A percentile compares a stretch with the other conserved stretches of the same genome.
These are phyloP conservation scores for Elongisporangium senticosum DNA, from an alignment of 352 stramenopile genomes.

Conservation along the genomic window DNA sequence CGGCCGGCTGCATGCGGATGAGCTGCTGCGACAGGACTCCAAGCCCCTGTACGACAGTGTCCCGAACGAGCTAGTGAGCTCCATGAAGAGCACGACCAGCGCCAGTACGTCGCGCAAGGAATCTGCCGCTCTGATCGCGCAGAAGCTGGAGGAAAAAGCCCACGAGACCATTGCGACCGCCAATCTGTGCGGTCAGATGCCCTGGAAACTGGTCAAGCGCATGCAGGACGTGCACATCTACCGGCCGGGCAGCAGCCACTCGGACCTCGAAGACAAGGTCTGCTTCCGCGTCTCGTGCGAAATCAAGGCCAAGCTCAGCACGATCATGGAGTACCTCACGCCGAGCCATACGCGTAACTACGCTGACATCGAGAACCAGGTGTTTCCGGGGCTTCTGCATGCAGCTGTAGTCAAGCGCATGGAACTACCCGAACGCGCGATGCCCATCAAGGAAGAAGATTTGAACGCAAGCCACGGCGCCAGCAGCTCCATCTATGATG, in stretches of 20 bases:
- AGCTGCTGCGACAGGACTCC: slow-evolving; percentile 10
- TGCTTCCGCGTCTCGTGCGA: slow-evolving; percentile 84
- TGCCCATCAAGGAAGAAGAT: slow-evolving; percentile 4
- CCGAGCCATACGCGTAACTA: slow-evolving; percentile 67
- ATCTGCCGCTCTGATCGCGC: slow-evolving; percentile 38
- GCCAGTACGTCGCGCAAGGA: slow-evolving; percentile 28
- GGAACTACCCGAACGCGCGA: slow-evolving; percentile 32
- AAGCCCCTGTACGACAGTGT: slow-evolving; percentile 4
- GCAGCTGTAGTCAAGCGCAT: slow-evolving; percentile 78
- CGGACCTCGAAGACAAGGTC: slow-evolving; percentile 56
- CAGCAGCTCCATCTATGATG: slow-evolving; percentile 32
- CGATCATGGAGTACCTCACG: slow-evolving; percentile 78
- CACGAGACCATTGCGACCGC: slow-evolving; percentile 59
- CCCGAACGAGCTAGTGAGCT: slow-evolving; percentile 13
- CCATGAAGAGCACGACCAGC: slow-evolving; percentile 15
- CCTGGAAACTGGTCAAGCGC: slow-evolving; percentile 67
- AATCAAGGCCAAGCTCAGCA: slow-evolving; percentile 68
- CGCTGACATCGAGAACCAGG: slow-evolving; percentile 74
- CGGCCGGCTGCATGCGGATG: slow-evolving; percentile 39
- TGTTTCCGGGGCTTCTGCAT: slow-evolving; percentile 75
- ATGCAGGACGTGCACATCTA: slow-evolving; percentile 83
- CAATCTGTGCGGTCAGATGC: slow-evolving; percentile 48
- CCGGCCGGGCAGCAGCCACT: slow-evolving; percentile 32
- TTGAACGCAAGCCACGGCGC: slow-evolving; percentile 31
- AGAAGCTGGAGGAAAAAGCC: slow-evolving; percentile 66